Base-by-base conservation (phyloP, 495 filamentous ascomycete genomes). In the Xylaria sp. region DNA sequence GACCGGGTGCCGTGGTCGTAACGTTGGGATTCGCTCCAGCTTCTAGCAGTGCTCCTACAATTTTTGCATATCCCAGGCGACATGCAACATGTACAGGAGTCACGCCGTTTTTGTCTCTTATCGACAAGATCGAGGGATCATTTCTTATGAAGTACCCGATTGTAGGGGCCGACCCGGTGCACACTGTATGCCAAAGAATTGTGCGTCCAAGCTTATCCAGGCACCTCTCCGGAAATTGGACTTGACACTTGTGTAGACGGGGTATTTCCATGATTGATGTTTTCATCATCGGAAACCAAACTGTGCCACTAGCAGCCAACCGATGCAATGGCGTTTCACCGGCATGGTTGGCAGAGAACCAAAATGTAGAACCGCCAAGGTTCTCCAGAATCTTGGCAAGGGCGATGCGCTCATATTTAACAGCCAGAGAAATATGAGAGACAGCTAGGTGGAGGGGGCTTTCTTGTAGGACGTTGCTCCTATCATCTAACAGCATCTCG, bases 151-250 rank as follows among this genome's bases (percentile, higher is more conserved):
- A 12, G 9, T 63, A 24, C 21, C 46, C 61, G 24, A 41, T 24
- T 63, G 44, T 44, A 21, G 67, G 69, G 57, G 44, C 50, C 52
- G 61, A 61, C 62, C 29, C 50, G 15, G 9, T 52, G 69, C 43
- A 74, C 52, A 37, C 61, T 63, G 63, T 41, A 37, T 59, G 71
- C 69, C 53, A 74, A 58, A 29, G 69, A 3, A 57, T 52, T 50
- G 61, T 73, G 35, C 17, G 68, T 43, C 65, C 68, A 61, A 70
- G 69, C 66, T 71, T 37, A 31, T 71, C 70, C 41, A 69, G 37
- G 21, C 46, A 48, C 64, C 0, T 43, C 61, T 40, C 37, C 2
- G 37, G 55, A 72, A 46, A 62, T 21, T 35, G 0, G 1, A 41
- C 12, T 29, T 63, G 61, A 26, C 21, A 14, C 19, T 26, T n/a